phyloP scores from a whole-genome alignment of 306 rosid species.

The Sophora flavescens region DNA sequence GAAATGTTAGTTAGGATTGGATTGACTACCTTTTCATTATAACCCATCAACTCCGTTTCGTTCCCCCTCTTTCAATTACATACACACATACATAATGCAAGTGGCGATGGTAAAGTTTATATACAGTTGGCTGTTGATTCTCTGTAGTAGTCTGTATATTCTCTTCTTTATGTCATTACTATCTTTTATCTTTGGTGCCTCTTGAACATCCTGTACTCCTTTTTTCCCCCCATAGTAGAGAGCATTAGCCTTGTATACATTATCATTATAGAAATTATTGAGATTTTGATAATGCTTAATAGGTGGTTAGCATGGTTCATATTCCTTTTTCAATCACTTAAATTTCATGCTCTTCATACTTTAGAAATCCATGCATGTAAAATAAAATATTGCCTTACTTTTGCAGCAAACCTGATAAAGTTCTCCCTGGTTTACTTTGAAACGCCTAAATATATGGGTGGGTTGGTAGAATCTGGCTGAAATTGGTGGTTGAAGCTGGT shows the following conservation, averaged over 20 bases:
- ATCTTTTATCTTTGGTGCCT: neutral
- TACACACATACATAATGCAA: neutral
- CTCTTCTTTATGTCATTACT: neutral
- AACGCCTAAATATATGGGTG: constrained; percentile 24
- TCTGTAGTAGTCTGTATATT: no score
- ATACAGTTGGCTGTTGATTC: neutral
- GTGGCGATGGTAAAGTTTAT: neutral
- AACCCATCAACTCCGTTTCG: no score
- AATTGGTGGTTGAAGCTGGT: constrained; percentile 37
- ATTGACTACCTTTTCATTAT: neutral
- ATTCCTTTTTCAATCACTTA: neutral
- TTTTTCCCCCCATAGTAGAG: neutral
- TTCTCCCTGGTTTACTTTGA: constrained; percentile 38
- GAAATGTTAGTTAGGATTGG: neutral
- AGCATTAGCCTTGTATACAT: neutral
- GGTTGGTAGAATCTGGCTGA: no score
- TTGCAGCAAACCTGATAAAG: constrained; percentile 38
- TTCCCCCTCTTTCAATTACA: no score
- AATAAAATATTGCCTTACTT: constrained; percentile 11
- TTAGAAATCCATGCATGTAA: neutral
- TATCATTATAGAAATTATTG: neutral
- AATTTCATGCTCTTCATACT: neutral
- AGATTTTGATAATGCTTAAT: neutral
- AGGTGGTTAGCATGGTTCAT: constrained; percentile 2
- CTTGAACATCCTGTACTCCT: neutral